Percentiles rank a stretch among this genome's conserved stretches.
phyloP scores from a whole-genome alignment of 495 filamentous ascomycete species.

The Penicillium antarcticum region DNA sequence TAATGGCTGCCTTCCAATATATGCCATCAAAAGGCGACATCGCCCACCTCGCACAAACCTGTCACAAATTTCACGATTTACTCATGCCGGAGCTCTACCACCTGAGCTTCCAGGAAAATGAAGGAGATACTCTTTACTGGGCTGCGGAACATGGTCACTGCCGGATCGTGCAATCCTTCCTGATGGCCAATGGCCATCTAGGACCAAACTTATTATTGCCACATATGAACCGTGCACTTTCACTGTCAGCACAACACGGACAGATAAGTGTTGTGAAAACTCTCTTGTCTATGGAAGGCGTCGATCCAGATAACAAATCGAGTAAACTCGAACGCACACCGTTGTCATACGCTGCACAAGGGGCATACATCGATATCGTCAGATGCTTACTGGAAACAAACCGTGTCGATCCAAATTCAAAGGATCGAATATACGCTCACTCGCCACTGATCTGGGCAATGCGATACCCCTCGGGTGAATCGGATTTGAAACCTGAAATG shows the following conservation, averaged over 20 bases:
- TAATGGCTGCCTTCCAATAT: not conserved
- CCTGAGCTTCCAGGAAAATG: not conserved
- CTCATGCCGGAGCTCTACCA: not conserved
- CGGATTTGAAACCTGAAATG: no score
- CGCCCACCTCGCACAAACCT: not conserved
- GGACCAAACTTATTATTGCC: not conserved
- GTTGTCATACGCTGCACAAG: not conserved
- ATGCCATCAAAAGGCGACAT: not conserved
- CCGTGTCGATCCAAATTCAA: constrained; percentile 1
- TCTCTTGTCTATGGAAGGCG: not conserved
- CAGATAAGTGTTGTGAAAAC: not conserved
- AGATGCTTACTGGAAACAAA: not conserved
- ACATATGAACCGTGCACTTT: not conserved
- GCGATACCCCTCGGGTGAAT: not conserved
- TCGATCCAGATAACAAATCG: constrained; percentile 1
- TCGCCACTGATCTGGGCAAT: constrained; percentile 1
- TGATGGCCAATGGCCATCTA: not conserved
- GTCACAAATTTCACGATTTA: not conserved
- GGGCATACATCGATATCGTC: not conserved
- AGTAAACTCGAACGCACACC: no score
- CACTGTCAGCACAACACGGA: not conserved
- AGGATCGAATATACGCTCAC: not conserved
- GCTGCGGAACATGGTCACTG: not conserved
- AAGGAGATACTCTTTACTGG: not conserved
- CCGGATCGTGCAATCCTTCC: not conserved